Conservation (phyloP, 371 early-diverging fungal species). For the Capillidium heterosporum region DNA sequence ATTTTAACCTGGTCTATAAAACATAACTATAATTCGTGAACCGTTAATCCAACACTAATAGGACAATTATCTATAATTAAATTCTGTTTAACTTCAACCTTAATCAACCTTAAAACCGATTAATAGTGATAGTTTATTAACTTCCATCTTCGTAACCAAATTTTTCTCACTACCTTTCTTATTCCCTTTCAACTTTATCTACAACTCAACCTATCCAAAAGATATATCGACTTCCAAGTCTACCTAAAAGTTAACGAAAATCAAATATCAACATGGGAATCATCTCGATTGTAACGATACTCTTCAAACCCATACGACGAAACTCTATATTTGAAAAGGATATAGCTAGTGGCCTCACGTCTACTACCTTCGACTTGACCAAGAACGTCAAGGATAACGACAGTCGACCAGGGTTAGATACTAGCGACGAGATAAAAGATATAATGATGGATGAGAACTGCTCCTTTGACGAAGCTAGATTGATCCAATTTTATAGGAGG, state of each 20-base stretch:
- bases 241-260: not conserved
- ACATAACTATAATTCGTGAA: no score
- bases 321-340: slow-evolving; percentile 15
- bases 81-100: no score
- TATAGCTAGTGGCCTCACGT: slow-evolving; percentile 50
- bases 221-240: no score
- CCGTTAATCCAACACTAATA: no score
- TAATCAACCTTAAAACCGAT: no score
- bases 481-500: slow-evolving; percentile 48
- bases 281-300: not conserved
- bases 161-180: no score
- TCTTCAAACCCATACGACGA: not conserved
- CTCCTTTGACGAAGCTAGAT: slow-evolving; percentile 62
- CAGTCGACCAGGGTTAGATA: slow-evolving; percentile 48
- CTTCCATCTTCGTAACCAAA: no score
- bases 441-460: slow-evolving; percentile 55
- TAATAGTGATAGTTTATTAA: no score
- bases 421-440: slow-evolving; percentile 36
- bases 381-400: slow-evolving; percentile 46
- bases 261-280: not conserved
- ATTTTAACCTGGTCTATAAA: no score
- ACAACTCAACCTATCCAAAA: no score
- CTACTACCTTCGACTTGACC: slow-evolving; percentile 47
- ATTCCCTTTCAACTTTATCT: no score
- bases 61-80: no score